Evolutionary conservation across 805 yeast species (phyloP).

Genomic region (Yamadazyma phyllophila): DNA sequence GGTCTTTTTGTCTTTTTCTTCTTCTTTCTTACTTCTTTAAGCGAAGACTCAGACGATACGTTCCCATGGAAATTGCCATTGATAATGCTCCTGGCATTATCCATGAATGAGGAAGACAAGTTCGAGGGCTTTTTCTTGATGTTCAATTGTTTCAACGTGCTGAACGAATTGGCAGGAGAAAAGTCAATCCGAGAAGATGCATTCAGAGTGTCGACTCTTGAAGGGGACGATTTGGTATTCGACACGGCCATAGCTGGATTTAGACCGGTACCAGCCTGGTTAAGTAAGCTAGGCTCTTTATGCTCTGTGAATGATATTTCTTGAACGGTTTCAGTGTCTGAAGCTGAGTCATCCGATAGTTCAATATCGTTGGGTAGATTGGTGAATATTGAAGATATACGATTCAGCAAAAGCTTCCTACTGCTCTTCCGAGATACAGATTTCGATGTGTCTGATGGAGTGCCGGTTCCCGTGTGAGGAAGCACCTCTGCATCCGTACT

Average conservation of each 20-base stretch:
- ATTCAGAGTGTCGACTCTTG: conserved; percentile 11
- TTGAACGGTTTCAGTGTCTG: conserved; percentile 35
- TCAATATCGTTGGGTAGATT: conserved; percentile 48
- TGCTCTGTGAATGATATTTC: conserved; percentile 6
- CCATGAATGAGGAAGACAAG: conserved; percentile 32
- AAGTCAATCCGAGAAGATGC: not conserved
- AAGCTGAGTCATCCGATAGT: conserved; percentile 45
- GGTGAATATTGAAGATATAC: conserved; percentile 40
- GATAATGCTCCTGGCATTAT: conserved; percentile 37
- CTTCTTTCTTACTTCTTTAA: conserved; percentile 18
- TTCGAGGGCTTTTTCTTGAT: conserved; percentile 28
- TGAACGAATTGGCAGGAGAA: conserved; percentile 17
- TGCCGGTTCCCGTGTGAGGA: not conserved
- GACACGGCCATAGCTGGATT: conserved; percentile 24
- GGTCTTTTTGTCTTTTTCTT: conserved; percentile 28
- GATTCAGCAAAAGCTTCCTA: conserved; percentile 23
- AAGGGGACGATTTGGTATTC: conserved; percentile 25
- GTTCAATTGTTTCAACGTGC: conserved; percentile 18
- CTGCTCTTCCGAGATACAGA: conserved; percentile 3
- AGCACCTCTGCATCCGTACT: conserved; percentile 15
- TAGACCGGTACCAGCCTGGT: conserved; percentile 1
- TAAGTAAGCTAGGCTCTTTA: not conserved
- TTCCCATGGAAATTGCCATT: conserved; percentile 23
- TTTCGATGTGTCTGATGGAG: not conserved
- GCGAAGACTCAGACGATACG: conserved; percentile 33